Evolutionary conservation across 106 monocot species (phyloP), one percentile per base, ranked within the genome.

Genomic region (Ottelia alismoides): DNA sequence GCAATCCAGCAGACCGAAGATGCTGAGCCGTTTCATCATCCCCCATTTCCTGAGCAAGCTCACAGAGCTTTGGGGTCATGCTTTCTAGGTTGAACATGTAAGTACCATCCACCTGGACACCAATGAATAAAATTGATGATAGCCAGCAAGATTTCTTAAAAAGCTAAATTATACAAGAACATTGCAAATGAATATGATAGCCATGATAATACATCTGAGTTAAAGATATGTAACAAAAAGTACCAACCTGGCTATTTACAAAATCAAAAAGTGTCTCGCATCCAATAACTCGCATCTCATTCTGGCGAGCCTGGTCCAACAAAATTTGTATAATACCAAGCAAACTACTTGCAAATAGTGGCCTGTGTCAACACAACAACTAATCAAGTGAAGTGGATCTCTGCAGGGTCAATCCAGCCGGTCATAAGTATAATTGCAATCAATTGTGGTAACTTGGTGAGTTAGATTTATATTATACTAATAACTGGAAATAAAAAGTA

Each of bases 81-180:
- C 77, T 63, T 72, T 94, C 94, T 73, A 94, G 73, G 68, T 88
- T 84, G 73, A 84, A 84, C 84, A 81, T 84, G 71, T 94, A 84
- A 45, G 76, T 88, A 27, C 88, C 78, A 62, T 84, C 94, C 31
- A 71, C 52, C 94, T 94, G 47, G 60, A 14, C 59, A 70, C 28
- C 17, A 23, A 65, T 25, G 51, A 48, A n/a, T 58, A 20, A 30
- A 52, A 69, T 51, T n/a, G n/a, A n/a, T n/a, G n/a, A n/a, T n/a
- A n/a, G n/a, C n/a, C n/a, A n/a, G n/a, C n/a, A n/a, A n/a, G n/a
- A n/a, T n/a, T n/a, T n/a, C n/a, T n/a, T n/a, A n/a, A n/a, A n/a
- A n/a, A n/a, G n/a, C n/a, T n/a, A n/a, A n/a, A n/a, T n/a, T n/a
- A n/a, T n/a, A n/a, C n/a, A n/a, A n/a, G n/a, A n/a, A n/a, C n/a